A percentile compares a stretch with the other conserved stretches of the same genome.
phyloP scores from a whole-genome alignment of 345 rosid species.

The Euphorbia lathyris region DNA sequence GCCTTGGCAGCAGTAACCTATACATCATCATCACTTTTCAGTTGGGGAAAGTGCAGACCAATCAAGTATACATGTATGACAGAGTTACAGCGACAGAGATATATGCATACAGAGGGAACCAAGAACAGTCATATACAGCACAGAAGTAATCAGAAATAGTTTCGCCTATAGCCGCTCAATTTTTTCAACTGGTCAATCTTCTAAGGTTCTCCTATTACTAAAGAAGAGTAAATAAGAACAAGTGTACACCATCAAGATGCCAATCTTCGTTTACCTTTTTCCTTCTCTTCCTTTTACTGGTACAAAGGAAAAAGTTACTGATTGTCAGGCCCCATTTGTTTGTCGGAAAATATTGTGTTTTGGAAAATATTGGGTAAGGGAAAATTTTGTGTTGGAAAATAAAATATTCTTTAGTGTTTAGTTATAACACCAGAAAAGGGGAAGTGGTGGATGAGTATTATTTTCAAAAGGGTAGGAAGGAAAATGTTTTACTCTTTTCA shows the following conservation, averaged over 20 bases:
- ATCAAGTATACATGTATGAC: background rate
- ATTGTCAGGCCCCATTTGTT: no score
- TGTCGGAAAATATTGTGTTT: no score
- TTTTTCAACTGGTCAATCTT: constrained; percentile 1
- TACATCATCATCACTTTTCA: background rate
- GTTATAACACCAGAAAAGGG: no score
- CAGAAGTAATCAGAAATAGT: background rate
- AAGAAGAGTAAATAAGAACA: background rate
- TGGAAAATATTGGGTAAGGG: no score
- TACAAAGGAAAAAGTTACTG: background rate
- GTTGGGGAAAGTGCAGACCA: background rate
- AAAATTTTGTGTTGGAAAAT: no score
- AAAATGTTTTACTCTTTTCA: no score
- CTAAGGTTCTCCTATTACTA: background rate
- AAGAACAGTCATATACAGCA: background rate
- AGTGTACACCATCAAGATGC: background rate
- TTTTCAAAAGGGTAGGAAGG: no score
- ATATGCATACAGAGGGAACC: background rate
- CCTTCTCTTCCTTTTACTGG: background rate
- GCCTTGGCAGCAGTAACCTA: constrained; percentile 95
- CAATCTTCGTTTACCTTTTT: background rate
- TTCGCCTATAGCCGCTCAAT: background rate
- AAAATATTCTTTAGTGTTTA: no score
- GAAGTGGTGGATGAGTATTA: no score
- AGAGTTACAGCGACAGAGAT: background rate